Evolutionary conservation across 495 filamentous ascomycete genomes (phyloP).

Genomic region (Hypoxylon lienhwacheense): DNA sequence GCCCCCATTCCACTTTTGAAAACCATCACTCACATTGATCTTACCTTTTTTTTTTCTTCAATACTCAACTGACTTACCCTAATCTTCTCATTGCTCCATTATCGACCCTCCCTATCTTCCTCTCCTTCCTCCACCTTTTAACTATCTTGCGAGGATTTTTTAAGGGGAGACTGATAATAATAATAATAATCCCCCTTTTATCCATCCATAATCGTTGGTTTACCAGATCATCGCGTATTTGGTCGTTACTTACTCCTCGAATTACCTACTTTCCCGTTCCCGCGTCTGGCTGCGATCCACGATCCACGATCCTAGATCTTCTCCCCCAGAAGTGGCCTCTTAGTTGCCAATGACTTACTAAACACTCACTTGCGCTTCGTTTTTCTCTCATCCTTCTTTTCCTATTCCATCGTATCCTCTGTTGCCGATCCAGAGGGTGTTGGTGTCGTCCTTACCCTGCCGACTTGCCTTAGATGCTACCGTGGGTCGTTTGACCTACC

Average conservation of each 20-base stretch:
- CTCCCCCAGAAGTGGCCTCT: slow-evolving; percentile 3
- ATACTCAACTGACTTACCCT: slow-evolving; percentile 5
- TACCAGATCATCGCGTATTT: too few relatives aligned
- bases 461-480: slow-evolving; percentile 19
- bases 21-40: slow-evolving; percentile 3
- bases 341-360: slow-evolving; percentile 8
- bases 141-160: too few relatives aligned
- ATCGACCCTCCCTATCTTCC: too few relatives aligned
- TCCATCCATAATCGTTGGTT: too few relatives aligned
- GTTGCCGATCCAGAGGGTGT: slow-evolving; percentile 3
- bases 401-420: slow-evolving; percentile 4
- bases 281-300: too few relatives aligned
- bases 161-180: too few relatives aligned
- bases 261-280: too few relatives aligned
- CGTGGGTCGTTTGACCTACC: slow-evolving; percentile 31
- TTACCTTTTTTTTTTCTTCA: too few relatives aligned
- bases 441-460: not conserved
- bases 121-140: too few relatives aligned
- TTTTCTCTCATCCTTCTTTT: not conserved
- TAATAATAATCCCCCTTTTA: too few relatives aligned
- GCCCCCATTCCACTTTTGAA: slow-evolving; percentile 26
- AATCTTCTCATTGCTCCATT: slow-evolving; percentile 1
- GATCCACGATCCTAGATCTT: too few relatives aligned
- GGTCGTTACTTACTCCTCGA: too few relatives aligned
- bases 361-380: not conserved